Evolutionary conservation across 192 early-diverging fungal species (phyloP).

Genomic region (Coemansia sp.): DNA sequence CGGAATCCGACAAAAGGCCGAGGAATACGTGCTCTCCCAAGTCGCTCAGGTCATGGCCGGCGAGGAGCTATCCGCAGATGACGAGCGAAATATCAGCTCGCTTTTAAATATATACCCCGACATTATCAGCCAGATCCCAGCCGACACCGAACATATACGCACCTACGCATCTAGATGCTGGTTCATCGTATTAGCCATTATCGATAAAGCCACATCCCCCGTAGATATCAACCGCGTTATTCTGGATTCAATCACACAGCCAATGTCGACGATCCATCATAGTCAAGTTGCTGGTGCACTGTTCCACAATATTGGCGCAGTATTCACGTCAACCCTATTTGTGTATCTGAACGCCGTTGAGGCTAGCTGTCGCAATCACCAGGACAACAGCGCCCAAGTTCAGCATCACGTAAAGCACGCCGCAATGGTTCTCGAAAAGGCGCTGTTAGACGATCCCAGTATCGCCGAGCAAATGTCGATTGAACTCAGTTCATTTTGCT

Average conservation of each 20-base stretch:
- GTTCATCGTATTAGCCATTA: constrained; percentile 15
- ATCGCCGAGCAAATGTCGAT: constrained; percentile 36
- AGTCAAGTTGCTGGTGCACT: constrained; percentile 29
- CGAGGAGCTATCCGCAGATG: background rate
- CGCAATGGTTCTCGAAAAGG: constrained; percentile 30
- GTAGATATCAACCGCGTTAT: constrained; percentile 20
- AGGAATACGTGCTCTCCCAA: constrained; percentile 19
- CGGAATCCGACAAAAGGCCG: constrained; percentile 7
- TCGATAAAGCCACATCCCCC: constrained; percentile 1
- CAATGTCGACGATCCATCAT: constrained; percentile 37
- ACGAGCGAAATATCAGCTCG: background rate
- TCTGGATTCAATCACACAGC: constrained; percentile 22
- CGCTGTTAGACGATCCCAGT: constrained; percentile 19
- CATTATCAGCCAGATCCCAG: constrained; percentile 13
- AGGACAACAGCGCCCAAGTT: constrained; percentile 14
- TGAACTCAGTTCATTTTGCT: constrained; percentile 46
- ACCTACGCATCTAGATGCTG: constrained; percentile 37
- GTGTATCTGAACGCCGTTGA: constrained; percentile 46
- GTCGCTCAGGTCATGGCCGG: constrained; percentile 15
- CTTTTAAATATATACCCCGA: constrained; percentile 23
- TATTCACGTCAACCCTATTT: constrained; percentile 29
- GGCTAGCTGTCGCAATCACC: constrained; percentile 39
- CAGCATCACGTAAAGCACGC: constrained; percentile 35
- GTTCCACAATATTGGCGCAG: constrained; percentile 5
- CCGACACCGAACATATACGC: constrained; percentile 19